A percentile compares a stretch with the other conserved stretches of the same genome.
phyloP scores from a whole-genome alignment of 73 alveolate genomes.

The Paraurostyla sp. region DNA sequence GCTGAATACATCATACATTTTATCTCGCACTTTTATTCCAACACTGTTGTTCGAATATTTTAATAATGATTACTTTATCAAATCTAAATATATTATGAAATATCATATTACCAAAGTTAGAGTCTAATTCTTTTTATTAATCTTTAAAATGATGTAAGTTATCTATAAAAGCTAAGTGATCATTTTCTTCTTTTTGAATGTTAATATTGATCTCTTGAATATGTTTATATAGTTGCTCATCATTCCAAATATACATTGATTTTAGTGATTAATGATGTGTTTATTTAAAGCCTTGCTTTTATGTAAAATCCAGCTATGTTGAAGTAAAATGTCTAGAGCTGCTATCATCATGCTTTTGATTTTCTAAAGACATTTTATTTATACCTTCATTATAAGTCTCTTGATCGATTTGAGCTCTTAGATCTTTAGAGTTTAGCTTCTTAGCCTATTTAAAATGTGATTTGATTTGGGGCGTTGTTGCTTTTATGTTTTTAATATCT shows the following conservation, averaged over 20 bases:
- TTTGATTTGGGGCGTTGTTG: not conserved
- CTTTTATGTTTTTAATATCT: not conserved
- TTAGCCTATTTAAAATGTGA: slow-evolving; percentile 22
- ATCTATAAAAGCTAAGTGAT: slow-evolving; percentile 15
- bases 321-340: slow-evolving; percentile 28
- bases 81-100: not conserved
- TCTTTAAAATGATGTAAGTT: slow-evolving; percentile 13
- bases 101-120: slow-evolving; percentile 22
- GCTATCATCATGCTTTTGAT: not conserved
- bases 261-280: not conserved
- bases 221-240: not conserved
- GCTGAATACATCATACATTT: slow-evolving; percentile 45
- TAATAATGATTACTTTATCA: slow-evolving; percentile 23
- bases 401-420: slow-evolving; percentile 12
- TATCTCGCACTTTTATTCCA: slow-evolving; percentile 54
- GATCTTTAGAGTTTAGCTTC: not conserved
- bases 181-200: slow-evolving; percentile 37
- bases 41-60: slow-evolving; percentile 18
- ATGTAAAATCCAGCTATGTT: slow-evolving; percentile 5
- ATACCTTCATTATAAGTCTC: slow-evolving; percentile 6
- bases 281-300: not conserved
- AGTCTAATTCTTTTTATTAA: slow-evolving; percentile 7
- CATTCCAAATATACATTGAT: not conserved
- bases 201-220: slow-evolving; percentile 21
- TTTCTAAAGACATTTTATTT: not conserved